These are phyloP conservation scores for Acorus gramineus DNA, from an alignment of 106 monocot species.

Conservation along the genomic window DNA sequence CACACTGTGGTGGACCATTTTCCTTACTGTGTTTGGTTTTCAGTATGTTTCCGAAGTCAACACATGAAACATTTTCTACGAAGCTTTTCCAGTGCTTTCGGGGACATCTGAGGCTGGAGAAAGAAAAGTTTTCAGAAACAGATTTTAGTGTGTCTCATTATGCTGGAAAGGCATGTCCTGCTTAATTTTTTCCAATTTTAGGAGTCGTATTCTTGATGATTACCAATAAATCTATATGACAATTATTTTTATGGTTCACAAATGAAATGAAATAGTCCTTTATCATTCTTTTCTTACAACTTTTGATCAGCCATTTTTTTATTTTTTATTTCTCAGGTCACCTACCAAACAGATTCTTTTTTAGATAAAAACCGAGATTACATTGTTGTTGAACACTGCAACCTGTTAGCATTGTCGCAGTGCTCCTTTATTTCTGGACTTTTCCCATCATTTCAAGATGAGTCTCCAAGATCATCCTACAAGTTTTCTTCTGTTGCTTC, in stretches of 20 bases:
- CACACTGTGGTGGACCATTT: background rate
- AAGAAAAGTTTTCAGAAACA: slow-evolving; percentile 65
- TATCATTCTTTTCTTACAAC: background rate
- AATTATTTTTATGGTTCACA: too few species aligned
- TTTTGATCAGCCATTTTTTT: too few species aligned
- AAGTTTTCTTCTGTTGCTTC: slow-evolving; percentile 92
- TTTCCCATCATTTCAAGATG: slow-evolving; percentile 49
- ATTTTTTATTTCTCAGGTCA: slow-evolving; percentile 27
- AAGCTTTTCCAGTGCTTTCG: slow-evolving; percentile 73
- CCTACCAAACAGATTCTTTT: slow-evolving; percentile 65
- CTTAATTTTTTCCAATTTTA: too few species aligned
- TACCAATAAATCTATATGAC: too few species aligned
- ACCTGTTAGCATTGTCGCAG: slow-evolving; percentile 62
- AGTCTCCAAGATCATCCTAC: slow-evolving; percentile 79
- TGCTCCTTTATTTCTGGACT: slow-evolving; percentile 72
- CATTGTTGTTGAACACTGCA: slow-evolving; percentile 55
- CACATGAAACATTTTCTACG: slow-evolving; percentile 64
- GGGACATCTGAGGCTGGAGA: slow-evolving; percentile 60
- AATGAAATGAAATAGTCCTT: too few species aligned
- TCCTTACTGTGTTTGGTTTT: slow-evolving; percentile 6
- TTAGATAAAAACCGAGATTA: slow-evolving; percentile 91
- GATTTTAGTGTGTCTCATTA: slow-evolving; percentile 82
- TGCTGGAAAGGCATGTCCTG: slow-evolving; percentile 81
- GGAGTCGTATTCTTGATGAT: too few species aligned
- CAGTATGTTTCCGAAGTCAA: slow-evolving; percentile 94